These are phyloP conservation scores for Houttuynia cordata DNA, from an alignment of 164 flowering plant genomes.

Conservation along the genomic window DNA sequence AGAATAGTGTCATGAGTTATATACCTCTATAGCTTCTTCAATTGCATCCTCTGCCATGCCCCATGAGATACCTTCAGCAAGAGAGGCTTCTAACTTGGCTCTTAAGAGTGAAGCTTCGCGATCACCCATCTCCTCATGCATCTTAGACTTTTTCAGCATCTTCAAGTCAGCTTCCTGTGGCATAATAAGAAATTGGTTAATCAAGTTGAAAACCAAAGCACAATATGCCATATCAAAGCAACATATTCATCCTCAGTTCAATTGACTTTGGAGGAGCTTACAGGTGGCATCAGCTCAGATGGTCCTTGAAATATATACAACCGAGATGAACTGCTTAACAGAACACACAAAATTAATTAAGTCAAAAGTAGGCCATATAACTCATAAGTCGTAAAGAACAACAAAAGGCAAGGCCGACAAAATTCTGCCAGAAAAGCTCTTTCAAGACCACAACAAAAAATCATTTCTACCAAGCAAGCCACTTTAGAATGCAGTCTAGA, in stretches of 20 bases:
- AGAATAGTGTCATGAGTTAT: background rate
- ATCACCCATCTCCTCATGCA: slow-evolving; percentile 43
- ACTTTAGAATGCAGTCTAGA: background rate
- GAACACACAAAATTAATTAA: slow-evolving; percentile 4
- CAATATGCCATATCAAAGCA: background rate
- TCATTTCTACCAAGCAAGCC: no score
- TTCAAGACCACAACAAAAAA: background rate
- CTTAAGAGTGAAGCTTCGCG: slow-evolving; percentile 87
- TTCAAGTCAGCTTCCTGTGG: slow-evolving; percentile 59
- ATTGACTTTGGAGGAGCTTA: slow-evolving; percentile 23
- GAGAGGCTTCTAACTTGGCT: slow-evolving; percentile 62
- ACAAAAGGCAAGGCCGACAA: background rate
- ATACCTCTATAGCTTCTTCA: slow-evolving; percentile 79
- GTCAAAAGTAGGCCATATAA: background rate
- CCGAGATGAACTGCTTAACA: slow-evolving; percentile 64
- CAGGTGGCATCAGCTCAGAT: slow-evolving; percentile 79
- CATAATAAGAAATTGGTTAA: background rate
- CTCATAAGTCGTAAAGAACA: background rate
- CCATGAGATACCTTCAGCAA: slow-evolving; percentile 94
- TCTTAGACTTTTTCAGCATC: slow-evolving; percentile 33
- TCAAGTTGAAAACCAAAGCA: background rate
- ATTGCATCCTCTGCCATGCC: slow-evolving; percentile 93
- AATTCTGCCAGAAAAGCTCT: background rate
- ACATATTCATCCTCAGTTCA: background rate
- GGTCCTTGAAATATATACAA: slow-evolving; percentile 95